Base-by-base conservation (phyloP, 345 rosid genomes). In the Aquilaria malaccensis region DNA sequence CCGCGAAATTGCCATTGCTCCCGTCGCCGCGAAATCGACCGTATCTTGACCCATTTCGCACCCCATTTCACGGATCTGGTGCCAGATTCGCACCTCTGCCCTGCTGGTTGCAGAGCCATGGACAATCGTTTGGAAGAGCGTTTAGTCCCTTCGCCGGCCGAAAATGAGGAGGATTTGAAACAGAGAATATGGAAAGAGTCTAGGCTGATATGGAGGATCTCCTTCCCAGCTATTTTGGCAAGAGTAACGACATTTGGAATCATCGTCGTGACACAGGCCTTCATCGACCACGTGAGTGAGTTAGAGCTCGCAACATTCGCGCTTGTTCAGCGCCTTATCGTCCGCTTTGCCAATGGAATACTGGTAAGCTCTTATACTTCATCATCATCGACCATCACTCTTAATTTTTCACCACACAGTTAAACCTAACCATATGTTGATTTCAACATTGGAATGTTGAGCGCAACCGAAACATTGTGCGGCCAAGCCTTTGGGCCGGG, bases 401-500 rank as follows among this genome's bases (percentile, higher is more conserved):
- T 22, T 22, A 22, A 22, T 22, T 22, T 22, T 22, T 22, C 22
- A 22, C 22, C 22, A 22, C 22, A 22, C 1, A 22, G 22, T 22
- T 22, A 22, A 22, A 22, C 22, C 22, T 22, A 22, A 22, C 22
- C 22, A 22, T 22, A 22, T 22, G 37, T 33, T 51, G 32, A 43
- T 30, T 49, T 55, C 33, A 45, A 81, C 82, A 63, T 74, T 0
- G 85, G 87, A 50, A 83, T 83, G 87, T 77, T 80, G 45, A 80
- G 83, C 53, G 88, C 88, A 2, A 76, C 88, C 0, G 81, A 83
- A 54, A 80, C 88, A 1, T 51, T 83, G 45, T 78, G 88, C 2
- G 85, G 88, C 10, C 85, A 83, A 76, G 83, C 85, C 33, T 83
- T 73, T n/a, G 87, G 85, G 4, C 83, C 81, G 50, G 66, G 67